Evolutionary conservation across 306 rosid genomes (phyloP).

Genomic region (Vicia villosa): DNA sequence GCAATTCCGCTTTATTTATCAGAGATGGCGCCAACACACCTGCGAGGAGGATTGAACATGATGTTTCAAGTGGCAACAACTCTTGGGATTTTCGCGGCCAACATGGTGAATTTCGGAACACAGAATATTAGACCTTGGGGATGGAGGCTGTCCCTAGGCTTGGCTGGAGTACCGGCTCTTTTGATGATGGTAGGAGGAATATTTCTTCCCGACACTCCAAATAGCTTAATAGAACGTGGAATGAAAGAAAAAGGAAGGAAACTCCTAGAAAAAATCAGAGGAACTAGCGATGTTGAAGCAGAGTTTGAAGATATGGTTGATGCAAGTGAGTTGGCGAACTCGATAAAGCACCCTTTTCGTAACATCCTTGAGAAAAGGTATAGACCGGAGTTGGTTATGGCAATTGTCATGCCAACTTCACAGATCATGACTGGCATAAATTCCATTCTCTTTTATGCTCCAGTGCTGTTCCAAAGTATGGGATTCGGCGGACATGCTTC

Average conservation of each 20-base stretch:
- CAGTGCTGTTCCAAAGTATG: constrained; percentile 83
- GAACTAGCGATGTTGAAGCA: constrained; percentile 69
- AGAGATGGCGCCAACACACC: constrained; percentile 95
- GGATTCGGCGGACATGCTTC: constrained; percentile 81
- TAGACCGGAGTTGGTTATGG: constrained; percentile 86
- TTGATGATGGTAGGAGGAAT: constrained; percentile 83
- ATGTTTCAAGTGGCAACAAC: constrained; percentile 96
- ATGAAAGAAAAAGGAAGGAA: constrained; percentile 58
- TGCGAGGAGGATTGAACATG: constrained; percentile 90
- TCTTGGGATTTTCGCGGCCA: constrained; percentile 80
- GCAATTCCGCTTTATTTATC: constrained; percentile 89
- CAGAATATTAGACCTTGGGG: constrained; percentile 81
- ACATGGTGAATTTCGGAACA: constrained; percentile 89
- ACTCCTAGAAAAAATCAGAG: constrained; percentile 69
- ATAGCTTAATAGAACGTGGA: constrained; percentile 81
- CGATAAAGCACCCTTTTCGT: constrained; percentile 68
- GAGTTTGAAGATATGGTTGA: constrained; percentile 85
- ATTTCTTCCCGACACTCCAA: constrained; percentile 89
- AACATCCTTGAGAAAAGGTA: constrained; percentile 67
- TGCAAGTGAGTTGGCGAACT: constrained; percentile 71
- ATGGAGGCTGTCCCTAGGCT: constrained; percentile 88
- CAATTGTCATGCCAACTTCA: constrained; percentile 79
- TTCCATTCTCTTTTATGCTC: constrained; percentile 87
- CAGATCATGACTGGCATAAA: constrained; percentile 92
- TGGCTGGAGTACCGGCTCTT: constrained; percentile 75